These are phyloP conservation scores for sunflower (Helianthus annuus) DNA, from an alignment of 129 eudicot genomes.

Conservation along the genomic window DNA sequence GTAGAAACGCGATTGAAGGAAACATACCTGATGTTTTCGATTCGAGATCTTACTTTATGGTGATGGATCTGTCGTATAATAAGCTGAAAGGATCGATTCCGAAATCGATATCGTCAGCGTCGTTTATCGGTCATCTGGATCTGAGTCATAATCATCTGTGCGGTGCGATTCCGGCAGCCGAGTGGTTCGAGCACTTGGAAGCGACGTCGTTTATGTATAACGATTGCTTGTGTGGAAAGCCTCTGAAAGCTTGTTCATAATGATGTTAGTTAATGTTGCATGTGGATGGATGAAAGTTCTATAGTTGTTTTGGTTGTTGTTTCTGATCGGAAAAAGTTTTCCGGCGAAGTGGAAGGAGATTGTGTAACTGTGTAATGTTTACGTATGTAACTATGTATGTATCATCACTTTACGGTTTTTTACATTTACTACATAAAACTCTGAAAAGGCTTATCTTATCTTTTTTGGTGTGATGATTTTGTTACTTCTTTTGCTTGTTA, in stretches of 20 bases:
- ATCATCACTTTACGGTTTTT: not conserved
- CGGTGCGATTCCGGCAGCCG: conserved; percentile 66
- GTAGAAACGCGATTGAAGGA: conserved; percentile 70
- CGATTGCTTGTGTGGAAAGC: conserved; percentile 79
- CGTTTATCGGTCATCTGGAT: conserved; percentile 78
- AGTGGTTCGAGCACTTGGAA: conserved; percentile 72
- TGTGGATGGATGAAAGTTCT: not conserved
- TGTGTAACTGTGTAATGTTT: conserved; percentile 24
- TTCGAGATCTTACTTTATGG: conserved; percentile 73
- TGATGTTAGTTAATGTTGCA: conserved; percentile 1
- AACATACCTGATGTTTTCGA: conserved; percentile 78
- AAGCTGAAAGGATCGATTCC: conserved; percentile 65
- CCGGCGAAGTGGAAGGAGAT: conserved; percentile 10
- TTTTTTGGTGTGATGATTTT: not conserved
- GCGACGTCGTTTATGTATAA: conserved; percentile 70
- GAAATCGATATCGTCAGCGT: conserved; percentile 61
- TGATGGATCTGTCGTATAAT: conserved; percentile 73
- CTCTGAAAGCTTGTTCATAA: conserved; percentile 56
- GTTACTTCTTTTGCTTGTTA: not conserved
- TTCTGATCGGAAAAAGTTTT: not conserved
- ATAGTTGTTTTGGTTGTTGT: conserved; percentile 12
- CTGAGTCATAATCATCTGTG: conserved; percentile 83
- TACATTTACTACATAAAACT: not conserved
- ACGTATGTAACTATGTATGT: not conserved
- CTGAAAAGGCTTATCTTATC: not conserved